Evolutionary conservation across 1,284 basidiomycete species (phyloP).

Genomic region (Anthracocystis walkeri): DNA sequence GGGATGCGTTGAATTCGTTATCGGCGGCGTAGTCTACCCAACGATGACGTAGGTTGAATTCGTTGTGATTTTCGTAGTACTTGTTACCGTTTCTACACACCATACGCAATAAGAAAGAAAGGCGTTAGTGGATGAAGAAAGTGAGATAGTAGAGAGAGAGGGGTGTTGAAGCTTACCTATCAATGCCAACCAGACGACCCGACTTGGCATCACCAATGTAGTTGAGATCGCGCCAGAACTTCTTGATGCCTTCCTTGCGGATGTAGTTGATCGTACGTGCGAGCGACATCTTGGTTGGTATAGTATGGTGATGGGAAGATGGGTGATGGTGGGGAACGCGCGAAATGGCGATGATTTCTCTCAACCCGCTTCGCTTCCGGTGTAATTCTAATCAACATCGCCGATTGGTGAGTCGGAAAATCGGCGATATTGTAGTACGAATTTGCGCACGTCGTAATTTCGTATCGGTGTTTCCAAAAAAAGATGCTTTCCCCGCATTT

Average conservation of each 20-base stretch:
- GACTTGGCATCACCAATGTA: conserved; percentile 69
- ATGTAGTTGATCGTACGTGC: conserved; percentile 63
- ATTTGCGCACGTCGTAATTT: too few species aligned
- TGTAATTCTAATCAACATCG: conserved; percentile 6
- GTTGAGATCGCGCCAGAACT: conserved; percentile 66
- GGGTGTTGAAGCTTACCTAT: conserved; percentile 40
- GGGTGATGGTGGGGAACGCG: background rate
- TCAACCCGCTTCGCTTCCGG: conserved; percentile 26
- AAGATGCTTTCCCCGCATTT: too few species aligned
- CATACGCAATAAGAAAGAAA: too few species aligned
- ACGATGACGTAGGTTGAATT: conserved; percentile 63
- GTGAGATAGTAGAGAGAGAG: too few species aligned
- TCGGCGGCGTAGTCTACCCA: conserved; percentile 66
- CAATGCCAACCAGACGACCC: conserved; percentile 64
- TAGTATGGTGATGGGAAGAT: background rate
- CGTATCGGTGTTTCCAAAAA: too few species aligned
- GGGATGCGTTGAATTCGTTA: conserved; percentile 63
- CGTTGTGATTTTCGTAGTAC: conserved; percentile 67
- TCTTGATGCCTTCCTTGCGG: conserved; percentile 60
- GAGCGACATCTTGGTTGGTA: conserved; percentile 61
- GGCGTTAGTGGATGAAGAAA: too few species aligned
- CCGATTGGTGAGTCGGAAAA: background rate
- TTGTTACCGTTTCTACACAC: conserved; percentile 63
- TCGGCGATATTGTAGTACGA: background rate
- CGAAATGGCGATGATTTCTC: conserved; percentile 23